These are phyloP conservation scores for Amauroascus verrucosus DNA, from an alignment of 2,329 filamentous ascomycete species.

Conservation along the genomic window DNA sequence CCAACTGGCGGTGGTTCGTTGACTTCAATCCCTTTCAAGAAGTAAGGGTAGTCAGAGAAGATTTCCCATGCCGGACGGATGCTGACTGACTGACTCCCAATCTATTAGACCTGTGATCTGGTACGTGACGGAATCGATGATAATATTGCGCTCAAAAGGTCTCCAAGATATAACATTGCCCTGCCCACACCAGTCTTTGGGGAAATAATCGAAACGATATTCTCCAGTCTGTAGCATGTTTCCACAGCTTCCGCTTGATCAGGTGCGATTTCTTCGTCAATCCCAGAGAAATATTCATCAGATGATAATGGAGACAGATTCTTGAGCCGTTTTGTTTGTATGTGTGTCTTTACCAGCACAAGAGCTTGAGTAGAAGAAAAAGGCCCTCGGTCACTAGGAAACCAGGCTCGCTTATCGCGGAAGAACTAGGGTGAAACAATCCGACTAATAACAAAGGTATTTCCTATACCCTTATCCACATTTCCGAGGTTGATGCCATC, in stretches of 20 bases:
- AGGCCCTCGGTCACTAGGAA: constrained; percentile 2
- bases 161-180: neutral
- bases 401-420: constrained; percentile 3
- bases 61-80: constrained; percentile 4
- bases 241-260: neutral
- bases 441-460: constrained; percentile 1
- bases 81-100: neutral
- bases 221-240: neutral
- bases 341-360: neutral
- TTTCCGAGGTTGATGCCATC: neutral
- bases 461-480: constrained; percentile 1
- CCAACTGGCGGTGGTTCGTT: neutral
- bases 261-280: neutral
- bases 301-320: constrained; percentile 1
- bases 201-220: neutral
- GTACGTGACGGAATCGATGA: neutral
- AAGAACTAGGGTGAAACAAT: constrained; percentile 4
- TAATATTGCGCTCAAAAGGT: neutral
- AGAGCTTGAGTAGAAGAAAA: neutral
- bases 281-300: constrained; percentile 8
- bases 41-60: neutral
- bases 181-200: neutral
- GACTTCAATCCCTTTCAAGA: neutral
- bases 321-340: constrained; percentile 2
- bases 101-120: constrained; percentile 1